Evolutionary conservation across 179 eudicot genomes (phyloP), one percentile per base, ranked within the genome.

Genomic region (Carnegiea gigantea): DNA sequence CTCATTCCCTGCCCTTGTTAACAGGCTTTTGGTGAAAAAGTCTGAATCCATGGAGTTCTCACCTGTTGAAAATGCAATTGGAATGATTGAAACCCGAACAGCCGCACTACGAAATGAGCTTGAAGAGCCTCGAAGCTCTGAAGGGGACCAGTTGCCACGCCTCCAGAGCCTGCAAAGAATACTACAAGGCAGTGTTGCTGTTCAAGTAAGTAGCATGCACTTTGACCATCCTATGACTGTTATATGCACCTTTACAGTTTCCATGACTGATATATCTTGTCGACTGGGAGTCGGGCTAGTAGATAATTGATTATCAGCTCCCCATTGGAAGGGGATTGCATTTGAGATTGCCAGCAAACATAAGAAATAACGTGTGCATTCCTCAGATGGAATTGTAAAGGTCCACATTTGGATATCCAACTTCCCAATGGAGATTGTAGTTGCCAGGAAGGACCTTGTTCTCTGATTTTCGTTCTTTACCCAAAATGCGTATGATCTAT

Each of bases 111-210:
- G 99, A 78, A 97, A 93, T 83, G 99, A 97, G 84, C 98, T 97
- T 86, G 99, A 94, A 83, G 99, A 94, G 87, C 99, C 98, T 80
- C 92, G 97, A 77, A 97, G 99, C 90, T 92, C 99, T 77, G 98
- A 97, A 75, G 99, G 99, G 26, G 99, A 97, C 87, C 99, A 97
- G 86, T 95, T 97, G 82, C 99, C 99, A 44, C 97, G 98, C 38
- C 93, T 96, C 18, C 99, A 97, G 87, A 94, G 98, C 87, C 91
- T 97, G 76, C 99, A 97, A 86, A 97, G 99, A 88, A 97, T 97
- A 83, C 95, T 97, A 60, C 99, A 97, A 89, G 99, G 99, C 86
- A 94, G 98, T 79, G 99, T 97, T 38, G 99, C 99, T 65, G 99
- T 97, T 85, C 99, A 97, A 91, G 99, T 97, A 86, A 92, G 96